phyloP scores from a whole-genome alignment of 2,329 filamentous ascomycete genomes.

The Colletotrichum brevisporum region DNA sequence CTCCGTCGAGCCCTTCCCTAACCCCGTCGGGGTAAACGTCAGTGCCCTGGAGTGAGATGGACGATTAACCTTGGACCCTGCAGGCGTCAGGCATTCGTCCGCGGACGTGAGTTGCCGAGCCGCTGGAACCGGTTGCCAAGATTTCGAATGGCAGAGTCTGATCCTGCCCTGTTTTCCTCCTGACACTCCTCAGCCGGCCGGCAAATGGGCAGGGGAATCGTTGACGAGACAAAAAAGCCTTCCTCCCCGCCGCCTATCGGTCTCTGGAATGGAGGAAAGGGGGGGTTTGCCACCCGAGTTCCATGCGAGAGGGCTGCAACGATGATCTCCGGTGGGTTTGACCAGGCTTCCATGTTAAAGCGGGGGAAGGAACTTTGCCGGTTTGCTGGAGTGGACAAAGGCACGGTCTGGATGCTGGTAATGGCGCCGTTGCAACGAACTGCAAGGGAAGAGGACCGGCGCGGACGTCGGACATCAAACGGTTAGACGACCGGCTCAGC shows the following conservation, averaged over 20 bases:
- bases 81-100: constrained; percentile 18
- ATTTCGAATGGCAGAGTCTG: not conserved
- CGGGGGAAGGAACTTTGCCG: not conserved
- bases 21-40: constrained; percentile 14
- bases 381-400: not conserved
- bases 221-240: too few species aligned
- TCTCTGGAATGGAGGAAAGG: not conserved
- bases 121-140: constrained; percentile 5
- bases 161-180: not conserved
- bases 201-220: not conserved
- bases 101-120: not conserved
- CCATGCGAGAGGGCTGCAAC: constrained; percentile 25
- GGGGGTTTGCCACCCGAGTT: constrained; percentile 18
- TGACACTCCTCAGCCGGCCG: not conserved
- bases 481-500: not conserved
- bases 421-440: constrained; percentile 11
- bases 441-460: not conserved
- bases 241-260: too few species aligned
- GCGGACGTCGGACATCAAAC: constrained; percentile 7
- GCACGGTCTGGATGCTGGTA: constrained; percentile 18
- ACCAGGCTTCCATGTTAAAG: not conserved
- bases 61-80: constrained; percentile 19
- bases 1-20: not conserved
- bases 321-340: constrained; percentile 27
- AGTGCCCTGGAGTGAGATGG: not conserved